phyloP scores from a whole-genome alignment of 2,329 filamentous ascomycete species.

The Talaromyces rugulosus region DNA sequence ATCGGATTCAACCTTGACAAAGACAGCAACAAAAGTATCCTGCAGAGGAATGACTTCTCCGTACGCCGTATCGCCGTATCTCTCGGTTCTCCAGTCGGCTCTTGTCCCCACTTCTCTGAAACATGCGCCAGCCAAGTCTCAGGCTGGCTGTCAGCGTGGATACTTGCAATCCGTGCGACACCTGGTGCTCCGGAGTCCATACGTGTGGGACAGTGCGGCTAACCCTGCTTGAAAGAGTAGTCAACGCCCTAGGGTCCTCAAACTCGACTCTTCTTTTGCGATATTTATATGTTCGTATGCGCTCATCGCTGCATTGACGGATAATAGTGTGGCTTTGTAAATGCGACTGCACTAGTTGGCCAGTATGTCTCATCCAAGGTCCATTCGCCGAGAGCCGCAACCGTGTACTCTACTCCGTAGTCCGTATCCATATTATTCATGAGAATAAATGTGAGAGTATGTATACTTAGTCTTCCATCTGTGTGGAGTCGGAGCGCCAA shows the following conservation, averaged over 20 bases:
- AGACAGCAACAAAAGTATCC: neutral
- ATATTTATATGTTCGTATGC: neutral
- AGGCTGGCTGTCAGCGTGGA: neutral
- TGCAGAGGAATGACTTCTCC: neutral
- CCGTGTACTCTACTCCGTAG: neutral
- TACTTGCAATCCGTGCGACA: neutral
- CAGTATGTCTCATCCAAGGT: too few relatives aligned
- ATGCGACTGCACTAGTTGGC: too few relatives aligned
- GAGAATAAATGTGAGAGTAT: too few relatives aligned
- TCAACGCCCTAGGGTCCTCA: neutral
- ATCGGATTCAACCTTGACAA: neutral
- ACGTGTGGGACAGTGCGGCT: neutral
- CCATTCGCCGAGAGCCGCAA: neutral
- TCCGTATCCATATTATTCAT: neutral
- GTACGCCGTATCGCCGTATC: too few relatives aligned
- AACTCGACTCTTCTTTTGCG: too few relatives aligned
- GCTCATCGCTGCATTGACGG: neutral
- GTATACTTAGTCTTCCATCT: too few relatives aligned
- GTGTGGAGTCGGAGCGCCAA: neutral
- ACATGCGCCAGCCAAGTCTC: neutral
- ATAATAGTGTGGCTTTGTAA: too few relatives aligned
- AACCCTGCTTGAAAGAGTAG: neutral
- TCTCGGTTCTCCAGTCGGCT: neutral
- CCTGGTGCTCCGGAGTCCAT: neutral
- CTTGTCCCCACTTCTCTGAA: neutral